Evolutionary conservation across 2,329 filamentous ascomycete species (phyloP).

Genomic region (Triangularia verruculosa): DNA sequence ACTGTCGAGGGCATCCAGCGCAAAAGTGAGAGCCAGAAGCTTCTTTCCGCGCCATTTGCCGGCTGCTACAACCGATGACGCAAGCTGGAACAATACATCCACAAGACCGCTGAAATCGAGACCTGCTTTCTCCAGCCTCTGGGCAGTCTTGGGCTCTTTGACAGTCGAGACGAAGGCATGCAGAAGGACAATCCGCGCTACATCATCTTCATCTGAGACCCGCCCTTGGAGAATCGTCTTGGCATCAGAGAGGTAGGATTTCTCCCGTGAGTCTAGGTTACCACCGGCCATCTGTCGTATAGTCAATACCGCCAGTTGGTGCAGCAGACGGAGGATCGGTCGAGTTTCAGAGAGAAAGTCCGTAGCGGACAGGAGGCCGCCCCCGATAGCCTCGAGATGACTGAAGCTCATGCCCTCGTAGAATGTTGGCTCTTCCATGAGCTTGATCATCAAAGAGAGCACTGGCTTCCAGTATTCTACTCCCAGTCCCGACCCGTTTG

Average conservation of each 20-base stretch:
- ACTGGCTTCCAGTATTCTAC: conserved; percentile 35
- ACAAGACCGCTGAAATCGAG: conserved; percentile 15
- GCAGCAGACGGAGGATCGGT: conserved; percentile 21
- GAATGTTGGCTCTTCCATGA: conserved; percentile 51
- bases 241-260: conserved; percentile 31
- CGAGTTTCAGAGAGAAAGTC: conserved; percentile 18
- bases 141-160: conserved; percentile 13
- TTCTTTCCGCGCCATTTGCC: conserved; percentile 17
- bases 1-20: conserved; percentile 26
- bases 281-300: conserved; percentile 41
- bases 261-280: conserved; percentile 42
- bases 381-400: conserved; percentile 35
- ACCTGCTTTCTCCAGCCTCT: conserved; percentile 17
- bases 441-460: conserved; percentile 46
- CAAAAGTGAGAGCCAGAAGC: conserved; percentile 22
- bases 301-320: conserved; percentile 21
- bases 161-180: conserved; percentile 19
- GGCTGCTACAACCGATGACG: conserved; percentile 7
- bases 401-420: conserved; percentile 46
- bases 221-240: conserved; percentile 25
- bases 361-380: not conserved
- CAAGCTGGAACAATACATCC: conserved; percentile 12
- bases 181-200: conserved; percentile 19
- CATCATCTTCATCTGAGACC: conserved; percentile 15
- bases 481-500: conserved; percentile 12